These are phyloP conservation scores for Ustilago sp. DNA, from an alignment of 1,284 basidiomycete species.

Conservation along the genomic window DNA sequence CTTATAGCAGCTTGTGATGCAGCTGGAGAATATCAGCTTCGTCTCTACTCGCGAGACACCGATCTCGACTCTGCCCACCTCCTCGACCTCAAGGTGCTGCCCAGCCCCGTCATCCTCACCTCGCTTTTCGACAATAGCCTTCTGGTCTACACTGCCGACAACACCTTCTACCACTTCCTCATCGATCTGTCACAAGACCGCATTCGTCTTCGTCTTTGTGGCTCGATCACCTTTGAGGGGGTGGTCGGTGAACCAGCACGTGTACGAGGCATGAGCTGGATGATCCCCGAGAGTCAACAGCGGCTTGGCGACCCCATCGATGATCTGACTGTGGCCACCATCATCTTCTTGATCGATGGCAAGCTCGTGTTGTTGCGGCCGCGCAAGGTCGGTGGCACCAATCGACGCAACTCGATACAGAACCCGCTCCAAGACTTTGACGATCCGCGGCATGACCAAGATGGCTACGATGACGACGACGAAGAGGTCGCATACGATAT, in stretches of 20 bases:
- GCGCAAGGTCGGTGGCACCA: constrained; percentile 44
- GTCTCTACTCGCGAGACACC: constrained; percentile 93
- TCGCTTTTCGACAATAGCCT: constrained; percentile 95
- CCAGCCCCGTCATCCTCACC: constrained; percentile 71
- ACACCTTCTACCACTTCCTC: constrained; percentile 91
- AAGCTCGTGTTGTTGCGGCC: constrained; percentile 83
- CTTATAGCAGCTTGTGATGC: constrained; percentile 82
- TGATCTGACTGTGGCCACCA: constrained; percentile 91
- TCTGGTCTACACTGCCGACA: constrained; percentile 97
- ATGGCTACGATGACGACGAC: constrained; percentile 71
- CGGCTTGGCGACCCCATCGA: constrained; percentile 92
- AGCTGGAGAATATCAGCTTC: constrained; percentile 72
- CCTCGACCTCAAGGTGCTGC: constrained; percentile 83
- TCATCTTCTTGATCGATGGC: constrained; percentile 95
- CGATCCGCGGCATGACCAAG: constrained; percentile 23
- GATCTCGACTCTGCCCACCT: constrained; percentile 88
- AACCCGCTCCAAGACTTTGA: constrained; percentile 25
- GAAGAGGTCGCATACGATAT: constrained; percentile 97
- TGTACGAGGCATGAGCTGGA: constrained; percentile 94
- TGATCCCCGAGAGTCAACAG: constrained; percentile 92
- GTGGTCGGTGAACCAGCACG: constrained; percentile 86
- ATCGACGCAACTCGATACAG: background rate
- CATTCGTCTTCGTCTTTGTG: constrained; percentile 86
- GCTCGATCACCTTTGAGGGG: constrained; percentile 93
- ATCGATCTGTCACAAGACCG: constrained; percentile 86